phyloP scores from a whole-genome alignment of 495 filamentous ascomycete species.

The Tuber aestivum region DNA sequence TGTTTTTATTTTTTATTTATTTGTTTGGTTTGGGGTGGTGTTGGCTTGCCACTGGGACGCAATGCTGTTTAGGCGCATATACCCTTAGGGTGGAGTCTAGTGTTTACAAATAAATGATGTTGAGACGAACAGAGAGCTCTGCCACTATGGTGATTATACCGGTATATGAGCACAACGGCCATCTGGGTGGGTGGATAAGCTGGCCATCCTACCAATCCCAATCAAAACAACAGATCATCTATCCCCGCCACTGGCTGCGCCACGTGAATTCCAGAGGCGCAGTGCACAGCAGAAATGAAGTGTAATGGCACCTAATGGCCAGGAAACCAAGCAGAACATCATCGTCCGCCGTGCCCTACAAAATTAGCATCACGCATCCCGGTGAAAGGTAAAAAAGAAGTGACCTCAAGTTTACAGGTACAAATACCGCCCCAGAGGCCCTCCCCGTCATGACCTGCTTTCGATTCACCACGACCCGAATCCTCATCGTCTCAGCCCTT shows the following conservation, averaged over 20 bases:
- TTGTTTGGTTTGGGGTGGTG: too few relatives aligned
- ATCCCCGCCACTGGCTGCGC: not conserved
- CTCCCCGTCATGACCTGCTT: slow-evolving; percentile 18
- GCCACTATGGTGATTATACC: not conserved
- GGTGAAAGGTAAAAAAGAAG: not conserved
- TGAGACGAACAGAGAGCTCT: too few relatives aligned
- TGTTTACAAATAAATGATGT: too few relatives aligned
- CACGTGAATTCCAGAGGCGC: not conserved
- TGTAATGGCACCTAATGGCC: not conserved
- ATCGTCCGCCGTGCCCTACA: not conserved
- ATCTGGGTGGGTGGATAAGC: slow-evolving; percentile 15
- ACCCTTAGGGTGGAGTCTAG: too few relatives aligned
- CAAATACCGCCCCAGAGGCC: slow-evolving; percentile 26
- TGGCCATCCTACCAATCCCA: slow-evolving; percentile 22
- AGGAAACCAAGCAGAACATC: not conserved
- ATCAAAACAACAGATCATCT: not conserved
- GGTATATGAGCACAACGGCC: not conserved
- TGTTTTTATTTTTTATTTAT: too few relatives aligned
- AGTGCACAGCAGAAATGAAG: not conserved
- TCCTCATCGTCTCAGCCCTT: slow-evolving; percentile 19
- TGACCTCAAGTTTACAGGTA: slow-evolving; percentile 7
- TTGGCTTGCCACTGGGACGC: too few relatives aligned
- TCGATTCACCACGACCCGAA: slow-evolving; percentile 18
- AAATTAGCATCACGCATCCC: not conserved
- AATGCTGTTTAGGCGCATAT: too few relatives aligned